Percentiles rank a stretch among this genome's conserved stretches.
phyloP scores from a whole-genome alignment of 208 protist species.

The Acanthamoeba healyi region DNA sequence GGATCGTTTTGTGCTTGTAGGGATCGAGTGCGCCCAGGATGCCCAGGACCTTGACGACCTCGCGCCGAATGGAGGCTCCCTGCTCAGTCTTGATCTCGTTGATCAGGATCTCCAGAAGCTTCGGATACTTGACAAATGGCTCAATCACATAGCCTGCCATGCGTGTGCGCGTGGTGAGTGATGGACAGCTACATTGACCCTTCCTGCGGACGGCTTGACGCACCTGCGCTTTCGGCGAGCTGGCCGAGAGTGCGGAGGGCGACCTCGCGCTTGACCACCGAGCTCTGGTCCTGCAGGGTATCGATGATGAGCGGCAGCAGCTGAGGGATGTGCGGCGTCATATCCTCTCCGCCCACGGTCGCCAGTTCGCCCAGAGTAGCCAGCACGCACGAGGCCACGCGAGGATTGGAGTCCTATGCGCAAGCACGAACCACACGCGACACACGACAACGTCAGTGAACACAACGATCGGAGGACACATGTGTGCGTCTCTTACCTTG shows the following conservation, averaged over 20 bases:
- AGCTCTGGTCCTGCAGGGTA: slow-evolving; percentile 91
- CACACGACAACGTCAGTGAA: no score
- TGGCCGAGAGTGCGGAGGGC: slow-evolving; percentile 89
- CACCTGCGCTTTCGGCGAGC: slow-evolving; percentile 82
- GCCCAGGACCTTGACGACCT: slow-evolving; percentile 93
- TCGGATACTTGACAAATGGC: slow-evolving; percentile 90
- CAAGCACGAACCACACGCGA: no score
- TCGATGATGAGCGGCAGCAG: slow-evolving; percentile 92
- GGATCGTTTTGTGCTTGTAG: slow-evolving; percentile 87
- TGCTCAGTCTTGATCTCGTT: slow-evolving; percentile 89
- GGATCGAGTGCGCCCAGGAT: slow-evolving; percentile 95
- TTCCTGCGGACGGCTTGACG: no score
- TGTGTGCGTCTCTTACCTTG: neutral
- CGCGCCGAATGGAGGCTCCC: slow-evolving; percentile 85
- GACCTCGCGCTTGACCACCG: slow-evolving; percentile 84
- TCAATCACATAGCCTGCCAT: slow-evolving; percentile 85
- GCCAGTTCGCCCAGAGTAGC: slow-evolving; percentile 91
- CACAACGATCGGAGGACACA: no score
- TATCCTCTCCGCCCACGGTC: slow-evolving; percentile 86
- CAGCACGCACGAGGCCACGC: slow-evolving; percentile 83
- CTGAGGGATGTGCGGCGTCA: slow-evolving; percentile 87
- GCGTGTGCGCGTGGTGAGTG: no score
- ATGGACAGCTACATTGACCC: no score
- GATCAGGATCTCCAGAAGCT: slow-evolving; percentile 90
- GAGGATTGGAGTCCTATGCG: neutral